Evolutionary conservation across 1,284 basidiomycete genomes (phyloP), one percentile per base, ranked within the genome.

Genomic region (Pterulicium gracile): DNA sequence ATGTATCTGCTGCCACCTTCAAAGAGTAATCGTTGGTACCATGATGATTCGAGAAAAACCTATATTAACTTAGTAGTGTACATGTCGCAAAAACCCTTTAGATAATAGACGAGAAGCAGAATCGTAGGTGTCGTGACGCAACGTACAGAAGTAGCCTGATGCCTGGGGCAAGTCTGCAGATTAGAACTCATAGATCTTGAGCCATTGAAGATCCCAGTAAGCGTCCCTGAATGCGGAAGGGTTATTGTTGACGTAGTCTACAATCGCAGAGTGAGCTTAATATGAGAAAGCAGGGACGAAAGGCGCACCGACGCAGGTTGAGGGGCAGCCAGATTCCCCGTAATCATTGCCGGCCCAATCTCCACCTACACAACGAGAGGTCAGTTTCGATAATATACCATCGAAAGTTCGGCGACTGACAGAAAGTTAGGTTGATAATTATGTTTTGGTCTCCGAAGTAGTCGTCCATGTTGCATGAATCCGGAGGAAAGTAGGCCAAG

Each of bases 211-310:
- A 49, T 82, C 75, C 62, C 81, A 87, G 64, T 77, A 85, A 0
- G 83, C 81, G 43, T 83, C 65, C 1, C 53, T 54, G 60, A 86
- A 86, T 3, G 76, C 78, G 1, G 66, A 61, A 3, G 82, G 81
- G 55, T 81, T 77, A 52, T 75, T 72, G 59, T 77, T 72, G 39
- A 83, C 80, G 53, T 61, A 76, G 53, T 77, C 75, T 78, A 47
- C 13, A 34, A n/a, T n/a, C n/a, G n/a, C n/a, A 35, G 5, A 39
- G 24, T 44, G 15, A 39, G 15, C 36, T 15, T 17, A 15, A 18
- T 39, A 32, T 32, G 15, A 39, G 5, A 39, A 39, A 15, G 7
- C 27, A 39, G 19, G 5, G 36, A 39, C n/a, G 5, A 39, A 17
- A 17, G 20, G 56, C 62, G 47, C 49, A 79, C 77, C 70, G 34